These are phyloP conservation scores for Neurospora sp. DNA, from an alignment of 495 filamentous ascomycete genomes.

Conservation along the genomic window DNA sequence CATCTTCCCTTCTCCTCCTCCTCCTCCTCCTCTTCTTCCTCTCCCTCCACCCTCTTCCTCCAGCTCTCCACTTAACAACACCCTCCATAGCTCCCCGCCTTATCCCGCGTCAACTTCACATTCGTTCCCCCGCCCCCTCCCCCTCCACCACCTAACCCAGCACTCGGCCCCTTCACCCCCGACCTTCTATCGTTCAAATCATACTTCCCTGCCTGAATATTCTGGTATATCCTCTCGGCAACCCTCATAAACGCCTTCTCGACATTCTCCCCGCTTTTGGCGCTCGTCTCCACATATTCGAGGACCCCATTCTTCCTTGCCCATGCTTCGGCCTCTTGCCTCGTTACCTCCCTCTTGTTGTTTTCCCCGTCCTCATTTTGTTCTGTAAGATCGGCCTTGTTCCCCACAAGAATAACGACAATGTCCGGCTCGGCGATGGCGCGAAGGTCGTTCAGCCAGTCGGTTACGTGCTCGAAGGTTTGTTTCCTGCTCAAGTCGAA, in stretches of 20 bases:
- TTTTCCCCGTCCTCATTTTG: constrained; percentile 16
- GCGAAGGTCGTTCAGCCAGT: constrained; percentile 87
- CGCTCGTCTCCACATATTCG: constrained; percentile 89
- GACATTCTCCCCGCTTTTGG: constrained; percentile 87
- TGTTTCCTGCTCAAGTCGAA: constrained; percentile 82
- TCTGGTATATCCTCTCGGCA: constrained; percentile 86
- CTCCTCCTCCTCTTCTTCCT: neutral
- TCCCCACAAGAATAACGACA: constrained; percentile 86
- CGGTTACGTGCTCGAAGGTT: constrained; percentile 76
- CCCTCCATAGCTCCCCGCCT: constrained; percentile 15
- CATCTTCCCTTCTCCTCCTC: neutral
- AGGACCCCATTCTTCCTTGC: constrained; percentile 70
- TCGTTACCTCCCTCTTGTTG: constrained; percentile 68
- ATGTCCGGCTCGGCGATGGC: constrained; percentile 91
- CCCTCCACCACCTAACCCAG: neutral
- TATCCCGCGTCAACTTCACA: constrained; percentile 30
- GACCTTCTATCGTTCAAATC: constrained; percentile 88
- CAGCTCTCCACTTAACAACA: constrained; percentile 10
- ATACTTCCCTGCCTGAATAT: constrained; percentile 87
- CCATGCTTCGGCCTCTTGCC: constrained; percentile 79
- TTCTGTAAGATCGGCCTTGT: constrained; percentile 74
- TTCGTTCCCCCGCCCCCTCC: constrained; percentile 40
- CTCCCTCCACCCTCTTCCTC: neutral
- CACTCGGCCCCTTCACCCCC: constrained; percentile 64
- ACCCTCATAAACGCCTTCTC: constrained; percentile 89